Percentiles rank a stretch among this genome's conserved stretches.
phyloP scores from a whole-genome alignment of 1,284 basidiomycete species.

The Malassezia sympodialis region DNA sequence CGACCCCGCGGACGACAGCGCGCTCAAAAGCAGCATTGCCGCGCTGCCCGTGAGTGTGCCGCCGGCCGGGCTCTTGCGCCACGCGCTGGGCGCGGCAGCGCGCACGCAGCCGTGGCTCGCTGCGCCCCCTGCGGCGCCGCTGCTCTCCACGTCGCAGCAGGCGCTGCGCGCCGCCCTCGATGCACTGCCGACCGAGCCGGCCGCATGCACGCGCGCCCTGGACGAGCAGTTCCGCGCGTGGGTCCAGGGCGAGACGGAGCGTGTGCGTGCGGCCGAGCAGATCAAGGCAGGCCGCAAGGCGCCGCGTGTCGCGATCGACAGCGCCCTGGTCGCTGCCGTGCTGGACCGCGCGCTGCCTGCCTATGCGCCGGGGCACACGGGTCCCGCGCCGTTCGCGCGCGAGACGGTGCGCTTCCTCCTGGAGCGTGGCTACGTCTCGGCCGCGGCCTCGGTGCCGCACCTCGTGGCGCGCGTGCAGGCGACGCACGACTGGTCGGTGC shows the following conservation, averaged over 20 bases:
- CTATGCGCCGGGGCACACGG: neutral
- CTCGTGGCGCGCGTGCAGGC: conserved; percentile 4
- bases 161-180: neutral
- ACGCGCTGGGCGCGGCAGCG: conserved; percentile 11
- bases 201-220: neutral
- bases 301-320: conserved; percentile 7
- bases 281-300: conserved; percentile 15
- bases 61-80: conserved; percentile 4
- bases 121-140: neutral
- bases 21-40: neutral
- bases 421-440: conserved; percentile 9
- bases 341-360: conserved; percentile 7
- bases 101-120: conserved; percentile 14
- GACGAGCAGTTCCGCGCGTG: conserved; percentile 4
- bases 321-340: conserved; percentile 2
- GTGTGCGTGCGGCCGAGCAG: conserved; percentile 1
- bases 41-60: conserved; percentile 17
- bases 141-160: neutral
- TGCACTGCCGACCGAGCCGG: neutral
- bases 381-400: neutral
- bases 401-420: conserved; percentile 17
- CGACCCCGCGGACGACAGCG: neutral
- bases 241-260: conserved; percentile 2
- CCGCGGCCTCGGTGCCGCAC: conserved; percentile 6
- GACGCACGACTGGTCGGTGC: conserved; percentile 14